Evolutionary conservation across 805 yeast species (phyloP).

Genomic region (Lachancea cidri): DNA sequence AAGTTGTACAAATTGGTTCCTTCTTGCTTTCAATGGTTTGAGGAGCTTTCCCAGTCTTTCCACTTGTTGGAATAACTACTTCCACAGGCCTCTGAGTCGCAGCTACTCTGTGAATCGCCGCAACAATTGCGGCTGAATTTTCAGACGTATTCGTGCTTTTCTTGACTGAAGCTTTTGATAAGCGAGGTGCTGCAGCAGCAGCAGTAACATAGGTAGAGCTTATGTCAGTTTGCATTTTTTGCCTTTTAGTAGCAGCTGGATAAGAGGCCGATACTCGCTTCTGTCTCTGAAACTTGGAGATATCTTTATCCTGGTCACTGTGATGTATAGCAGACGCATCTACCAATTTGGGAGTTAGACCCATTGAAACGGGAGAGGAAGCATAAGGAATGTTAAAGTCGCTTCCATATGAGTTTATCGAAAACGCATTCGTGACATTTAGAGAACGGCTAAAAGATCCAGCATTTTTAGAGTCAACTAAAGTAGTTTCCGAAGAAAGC

Average conservation of each 20-base stretch:
- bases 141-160: slow-evolving; percentile 35
- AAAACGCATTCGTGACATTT: slow-evolving; percentile 5
- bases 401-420: slow-evolving; percentile 8
- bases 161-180: slow-evolving; percentile 47
- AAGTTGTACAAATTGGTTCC: slow-evolving; percentile 22
- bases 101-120: slow-evolving; percentile 49
- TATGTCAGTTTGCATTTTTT: neutral
- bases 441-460: slow-evolving; percentile 6
- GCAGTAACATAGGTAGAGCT: slow-evolving; percentile 47
- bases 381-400: slow-evolving; percentile 56
- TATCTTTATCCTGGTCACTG: neutral
- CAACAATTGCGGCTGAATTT: slow-evolving; percentile 67
- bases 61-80: neutral
- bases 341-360: slow-evolving; percentile 26
- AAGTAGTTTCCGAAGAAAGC: slow-evolving; percentile 24
- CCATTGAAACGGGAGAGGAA: slow-evolving; percentile 75
- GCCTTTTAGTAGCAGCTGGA: slow-evolving; percentile 2
- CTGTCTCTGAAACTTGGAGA: neutral
- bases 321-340: neutral
- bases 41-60: slow-evolving; percentile 1
- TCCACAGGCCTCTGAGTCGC: slow-evolving; percentile 29
- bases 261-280: neutral
- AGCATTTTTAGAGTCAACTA: slow-evolving; percentile 24
- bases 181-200: slow-evolving; percentile 80
- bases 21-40: neutral